A percentile compares a stretch with the other conserved stretches of the same genome.
These are phyloP conservation scores for Tetrapisispora pingtungensis DNA, from an alignment of 805 yeast species.

Conservation along the genomic window DNA sequence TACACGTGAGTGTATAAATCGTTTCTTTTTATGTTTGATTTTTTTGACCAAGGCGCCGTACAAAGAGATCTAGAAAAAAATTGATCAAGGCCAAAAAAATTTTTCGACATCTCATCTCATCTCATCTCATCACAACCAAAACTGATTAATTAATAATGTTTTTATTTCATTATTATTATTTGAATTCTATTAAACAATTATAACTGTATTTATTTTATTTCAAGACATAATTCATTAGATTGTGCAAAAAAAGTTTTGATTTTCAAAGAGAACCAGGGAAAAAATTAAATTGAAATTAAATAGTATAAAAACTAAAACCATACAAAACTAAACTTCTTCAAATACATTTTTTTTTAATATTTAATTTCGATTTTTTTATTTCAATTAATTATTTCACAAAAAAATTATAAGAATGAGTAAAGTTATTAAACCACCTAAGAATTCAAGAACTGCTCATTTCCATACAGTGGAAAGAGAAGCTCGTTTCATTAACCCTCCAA, in stretches of 20 bases:
- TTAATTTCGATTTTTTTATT: not conserved
- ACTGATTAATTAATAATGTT: not conserved
- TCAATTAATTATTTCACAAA: not conserved
- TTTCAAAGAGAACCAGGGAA: too few relatives aligned
- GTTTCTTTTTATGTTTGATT: too few relatives aligned
- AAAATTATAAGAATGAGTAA: slow-evolving; percentile 20
- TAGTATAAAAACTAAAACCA: too few relatives aligned
- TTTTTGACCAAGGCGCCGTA: not conserved
- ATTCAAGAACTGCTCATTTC: slow-evolving; percentile 35
- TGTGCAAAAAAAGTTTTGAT: too few relatives aligned
- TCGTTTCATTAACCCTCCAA: slow-evolving; percentile 82
- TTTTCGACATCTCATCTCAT: slow-evolving; percentile 5
- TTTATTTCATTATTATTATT: not conserved
- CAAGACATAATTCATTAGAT: not conserved
- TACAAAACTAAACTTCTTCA: too few relatives aligned
- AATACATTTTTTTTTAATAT: too few relatives aligned
- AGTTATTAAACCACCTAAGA: slow-evolving; percentile 20
- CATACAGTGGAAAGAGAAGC: slow-evolving; percentile 78
- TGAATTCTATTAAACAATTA: not conserved
- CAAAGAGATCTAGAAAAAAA: not conserved
- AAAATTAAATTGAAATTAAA: too few relatives aligned
- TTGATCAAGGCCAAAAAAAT: slow-evolving; percentile 1
- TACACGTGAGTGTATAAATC: not conserved
- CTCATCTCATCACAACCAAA: slow-evolving; percentile 5
- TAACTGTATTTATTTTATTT: too few relatives aligned